A percentile compares a stretch with the other conserved stretches of the same genome.
Evolutionary conservation across 1,284 basidiomycete species (phyloP).

Genomic region (Pseudozyma tsukubaensis): DNA sequence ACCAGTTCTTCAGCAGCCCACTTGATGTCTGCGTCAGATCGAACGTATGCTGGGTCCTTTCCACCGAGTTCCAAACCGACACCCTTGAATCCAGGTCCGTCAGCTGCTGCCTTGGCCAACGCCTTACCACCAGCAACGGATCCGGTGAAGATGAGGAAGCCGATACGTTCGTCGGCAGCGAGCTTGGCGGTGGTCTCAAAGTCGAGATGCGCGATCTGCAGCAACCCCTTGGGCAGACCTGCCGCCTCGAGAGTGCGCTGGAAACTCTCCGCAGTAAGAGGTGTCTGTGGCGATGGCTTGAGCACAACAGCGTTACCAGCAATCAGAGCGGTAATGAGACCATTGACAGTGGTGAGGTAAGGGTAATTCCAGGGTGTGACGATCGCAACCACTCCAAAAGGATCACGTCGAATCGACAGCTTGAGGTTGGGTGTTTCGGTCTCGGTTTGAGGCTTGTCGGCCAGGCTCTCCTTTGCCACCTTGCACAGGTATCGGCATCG

Average conservation of each 20-base stretch:
- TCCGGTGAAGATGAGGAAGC: constrained; percentile 91
- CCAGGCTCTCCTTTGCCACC: constrained; percentile 81
- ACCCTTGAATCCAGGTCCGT: constrained; percentile 78
- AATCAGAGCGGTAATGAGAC: constrained; percentile 74
- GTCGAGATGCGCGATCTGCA: constrained; percentile 84
- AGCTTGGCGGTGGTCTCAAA: constrained; percentile 76
- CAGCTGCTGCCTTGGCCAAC: constrained; percentile 75
- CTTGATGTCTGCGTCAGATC: constrained; percentile 82
- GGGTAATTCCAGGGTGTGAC: constrained; percentile 89
- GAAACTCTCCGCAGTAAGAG: constrained; percentile 85
- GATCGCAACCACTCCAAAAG: constrained; percentile 87
- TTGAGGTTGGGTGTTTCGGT: constrained; percentile 84
- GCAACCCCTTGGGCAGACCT: constrained; percentile 80
- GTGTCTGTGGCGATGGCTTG: constrained; percentile 95
- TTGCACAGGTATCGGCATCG: constrained; percentile 85
- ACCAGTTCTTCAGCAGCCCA: constrained; percentile 87
- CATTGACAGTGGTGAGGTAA: constrained; percentile 75
- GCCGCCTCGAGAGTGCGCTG: constrained; percentile 77
- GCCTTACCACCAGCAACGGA: constrained; percentile 78
- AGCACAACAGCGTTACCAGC: constrained; percentile 85
- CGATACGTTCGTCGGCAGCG: constrained; percentile 77
- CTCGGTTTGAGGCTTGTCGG: constrained; percentile 79
- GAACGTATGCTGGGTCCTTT: constrained; percentile 94
- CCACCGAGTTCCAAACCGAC: constrained; percentile 82
- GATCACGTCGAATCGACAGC: constrained; percentile 82